Base-by-base conservation (phyloP, 805 yeast genomes). In the Starmerella stellata region DNA sequence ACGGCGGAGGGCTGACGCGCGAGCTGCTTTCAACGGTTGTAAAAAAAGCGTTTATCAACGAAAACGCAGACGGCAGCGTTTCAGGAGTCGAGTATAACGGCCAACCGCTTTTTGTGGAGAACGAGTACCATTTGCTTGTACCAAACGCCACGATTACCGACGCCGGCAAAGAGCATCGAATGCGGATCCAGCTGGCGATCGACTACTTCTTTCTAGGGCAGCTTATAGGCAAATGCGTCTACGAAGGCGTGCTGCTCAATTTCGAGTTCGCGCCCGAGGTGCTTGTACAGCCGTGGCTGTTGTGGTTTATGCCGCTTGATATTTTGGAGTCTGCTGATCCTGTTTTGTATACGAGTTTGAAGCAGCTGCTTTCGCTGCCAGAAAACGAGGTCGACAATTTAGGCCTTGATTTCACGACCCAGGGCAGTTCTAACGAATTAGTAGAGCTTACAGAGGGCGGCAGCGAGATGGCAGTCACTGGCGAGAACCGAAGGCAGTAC, bases 1-100 rank as follows among this genome's bases (percentile, higher is more conserved):
- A 87, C 56, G 98, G 98, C 5, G 98, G 96, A 11, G 98, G 98
- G 1, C 63, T 87, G 19, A 85, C 95, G 0, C 85, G 87, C 54
- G 98, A 87, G 51, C 74, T 90, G 45, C 59, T 87, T 39, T 82
- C 87, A 2, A 64, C 76, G 37, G 74, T 82, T 1, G 70, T 76
- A 2, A 62, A 60, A 3, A 80, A 78, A 45, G 85, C 32, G 9
- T 29, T 29, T 8, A 5, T 17, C 16, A 8, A n/a, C 8, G 19
- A 13, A 8, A 13, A 9, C 11, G 9, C 14, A 7, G 32, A 13
- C 14, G 32, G 7, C 14, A 29, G n/a, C 8, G 3, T 17, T 15
- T 18, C n/a, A 4, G 4, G 34, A 29, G 5, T 47, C 30, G 19
- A 13, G 8, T 7, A 15, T 25, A n/a, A 25, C n/a, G 29, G 29